Conservation (phyloP, 1,139 yeast species). For the Yamadazyma aaseri region DNA sequence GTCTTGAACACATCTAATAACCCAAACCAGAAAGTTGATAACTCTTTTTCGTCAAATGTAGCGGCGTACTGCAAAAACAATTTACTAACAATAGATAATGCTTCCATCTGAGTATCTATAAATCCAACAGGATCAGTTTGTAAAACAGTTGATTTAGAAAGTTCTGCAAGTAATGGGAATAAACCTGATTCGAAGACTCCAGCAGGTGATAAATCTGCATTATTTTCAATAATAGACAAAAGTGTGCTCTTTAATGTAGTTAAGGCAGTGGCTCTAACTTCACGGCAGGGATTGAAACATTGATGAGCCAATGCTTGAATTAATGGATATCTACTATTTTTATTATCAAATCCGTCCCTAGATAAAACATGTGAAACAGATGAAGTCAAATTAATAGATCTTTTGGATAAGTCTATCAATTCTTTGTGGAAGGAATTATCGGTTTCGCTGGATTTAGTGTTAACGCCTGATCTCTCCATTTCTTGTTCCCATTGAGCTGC, state of each 20-base stretch:
- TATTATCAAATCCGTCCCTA: constrained; percentile 18
- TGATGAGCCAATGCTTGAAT: constrained; percentile 84
- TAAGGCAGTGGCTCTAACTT: constrained; percentile 66
- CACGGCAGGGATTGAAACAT: constrained; percentile 84
- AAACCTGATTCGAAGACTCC: constrained; percentile 72
- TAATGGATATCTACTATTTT: constrained; percentile 53
- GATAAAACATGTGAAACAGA: constrained; percentile 37
- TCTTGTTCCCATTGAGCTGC: constrained; percentile 78
- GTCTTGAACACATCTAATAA: constrained; percentile 32
- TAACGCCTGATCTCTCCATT: constrained; percentile 36
- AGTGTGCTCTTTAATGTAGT: constrained; percentile 49
- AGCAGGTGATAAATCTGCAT: constrained; percentile 36
- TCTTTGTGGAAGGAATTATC: constrained; percentile 49
- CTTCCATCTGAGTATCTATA: constrained; percentile 62
- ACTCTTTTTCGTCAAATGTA: constrained; percentile 23
- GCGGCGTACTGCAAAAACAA: constrained; percentile 57
- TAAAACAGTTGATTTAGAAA: constrained; percentile 65
- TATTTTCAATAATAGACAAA: constrained; percentile 29
- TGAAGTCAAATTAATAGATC: constrained; percentile 61
- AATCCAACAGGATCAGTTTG: constrained; percentile 66
- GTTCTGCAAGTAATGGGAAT: constrained; percentile 68
- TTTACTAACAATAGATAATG: constrained; percentile 66
- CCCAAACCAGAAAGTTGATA: constrained; percentile 34
- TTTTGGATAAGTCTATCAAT: constrained; percentile 56
- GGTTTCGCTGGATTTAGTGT: constrained; percentile 13